Conservation (phyloP, 352 stramenopile genomes). For the Globisporangium splendens region DNA sequence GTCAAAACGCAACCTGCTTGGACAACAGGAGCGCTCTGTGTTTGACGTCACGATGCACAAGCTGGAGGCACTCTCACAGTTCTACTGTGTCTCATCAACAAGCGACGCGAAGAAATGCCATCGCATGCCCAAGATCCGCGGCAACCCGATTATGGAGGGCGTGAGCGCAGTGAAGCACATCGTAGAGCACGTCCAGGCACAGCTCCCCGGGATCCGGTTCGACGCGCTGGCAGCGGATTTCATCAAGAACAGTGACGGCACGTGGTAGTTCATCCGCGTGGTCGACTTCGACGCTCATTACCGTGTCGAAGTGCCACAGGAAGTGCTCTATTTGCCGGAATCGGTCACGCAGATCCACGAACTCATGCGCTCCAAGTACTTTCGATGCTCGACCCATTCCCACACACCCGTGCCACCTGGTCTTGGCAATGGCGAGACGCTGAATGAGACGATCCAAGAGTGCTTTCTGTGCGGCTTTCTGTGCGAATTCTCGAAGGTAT, state of each 20-base stretch:
- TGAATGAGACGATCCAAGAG: conserved; percentile 11
- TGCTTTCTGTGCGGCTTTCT: conserved; percentile 62
- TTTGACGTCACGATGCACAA: conserved; percentile 27
- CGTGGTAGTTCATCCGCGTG: conserved; percentile 72
- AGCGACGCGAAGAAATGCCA: conserved; percentile 27
- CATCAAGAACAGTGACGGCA: conserved; percentile 51
- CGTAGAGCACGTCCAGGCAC: conserved; percentile 56
- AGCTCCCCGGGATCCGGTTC: conserved; percentile 59
- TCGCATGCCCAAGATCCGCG: conserved; percentile 52
- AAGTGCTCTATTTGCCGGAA: conserved; percentile 28
- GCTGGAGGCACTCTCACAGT: conserved; percentile 20
- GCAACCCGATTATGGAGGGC: conserved; percentile 45
- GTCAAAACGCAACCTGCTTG: background rate
- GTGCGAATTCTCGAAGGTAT: conserved; percentile 41
- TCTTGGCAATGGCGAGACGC: background rate
- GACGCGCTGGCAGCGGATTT: conserved; percentile 60
- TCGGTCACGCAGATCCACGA: conserved; percentile 47
- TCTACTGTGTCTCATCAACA: conserved; percentile 35
- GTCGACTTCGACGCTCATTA: conserved; percentile 50
- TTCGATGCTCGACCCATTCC: conserved; percentile 11
- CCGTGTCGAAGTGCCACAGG: conserved; percentile 23
- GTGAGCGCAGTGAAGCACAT: conserved; percentile 47
- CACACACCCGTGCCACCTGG: background rate
- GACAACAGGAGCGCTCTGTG: conserved; percentile 16
- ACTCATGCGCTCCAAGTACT: conserved; percentile 35